These are phyloP conservation scores for Coleophoma crateriformis DNA, from an alignment of 2,329 filamentous ascomycete genomes.

Conservation along the genomic window DNA sequence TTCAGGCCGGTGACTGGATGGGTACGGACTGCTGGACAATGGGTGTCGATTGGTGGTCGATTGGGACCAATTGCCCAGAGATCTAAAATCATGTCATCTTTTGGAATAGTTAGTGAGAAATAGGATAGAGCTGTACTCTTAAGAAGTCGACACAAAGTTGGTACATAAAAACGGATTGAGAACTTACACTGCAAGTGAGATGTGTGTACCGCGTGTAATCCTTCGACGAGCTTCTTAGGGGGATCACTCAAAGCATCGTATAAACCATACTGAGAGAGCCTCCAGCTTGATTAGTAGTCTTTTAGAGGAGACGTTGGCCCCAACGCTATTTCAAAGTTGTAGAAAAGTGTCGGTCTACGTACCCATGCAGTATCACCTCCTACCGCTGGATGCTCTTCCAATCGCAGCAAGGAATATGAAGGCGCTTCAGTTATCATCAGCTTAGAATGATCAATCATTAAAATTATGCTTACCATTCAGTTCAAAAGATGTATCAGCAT, in stretches of 20 bases:
- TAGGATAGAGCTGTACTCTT: neutral
- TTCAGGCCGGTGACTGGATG: conserved; percentile 43
- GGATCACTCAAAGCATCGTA: conserved; percentile 38
- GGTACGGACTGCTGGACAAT: conserved; percentile 42
- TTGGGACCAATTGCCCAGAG: conserved; percentile 35
- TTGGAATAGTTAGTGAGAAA: neutral
- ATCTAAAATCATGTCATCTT: conserved; percentile 39
- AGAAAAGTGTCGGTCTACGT: conserved; percentile 26
- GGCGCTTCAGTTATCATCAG: conserved; percentile 27
- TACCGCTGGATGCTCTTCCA: conserved; percentile 56
- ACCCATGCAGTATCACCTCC: conserved; percentile 61
- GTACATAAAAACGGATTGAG: neutral
- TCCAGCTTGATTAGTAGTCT: conserved; percentile 18
- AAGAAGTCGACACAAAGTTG: too few species aligned
- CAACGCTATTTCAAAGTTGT: too few species aligned
- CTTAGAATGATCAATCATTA: neutral
- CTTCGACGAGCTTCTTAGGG: conserved; percentile 35
- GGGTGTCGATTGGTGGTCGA: conserved; percentile 38
- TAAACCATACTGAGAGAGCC: conserved; percentile 40
- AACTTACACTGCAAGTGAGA: conserved; percentile 33
- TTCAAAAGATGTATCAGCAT: conserved; percentile 45
- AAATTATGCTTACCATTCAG: conserved; percentile 32
- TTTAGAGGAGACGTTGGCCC: too few species aligned
- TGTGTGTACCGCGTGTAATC: conserved; percentile 39
- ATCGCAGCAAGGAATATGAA: conserved; percentile 42